Conservation (phyloP, 2,329 filamentous ascomycete species). For the Corniculantispora saksenae region DNA sequence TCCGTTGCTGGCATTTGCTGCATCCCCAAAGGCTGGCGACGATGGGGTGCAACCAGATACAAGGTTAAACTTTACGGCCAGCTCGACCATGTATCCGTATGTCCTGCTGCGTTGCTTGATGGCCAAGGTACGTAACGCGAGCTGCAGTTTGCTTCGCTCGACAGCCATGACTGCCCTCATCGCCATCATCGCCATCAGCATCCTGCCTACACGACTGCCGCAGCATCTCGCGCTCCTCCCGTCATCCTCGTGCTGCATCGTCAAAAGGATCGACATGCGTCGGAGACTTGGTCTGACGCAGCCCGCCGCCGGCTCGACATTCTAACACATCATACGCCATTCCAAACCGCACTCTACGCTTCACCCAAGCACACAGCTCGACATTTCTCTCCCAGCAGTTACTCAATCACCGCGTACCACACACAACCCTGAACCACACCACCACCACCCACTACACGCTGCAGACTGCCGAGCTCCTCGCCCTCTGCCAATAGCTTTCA, state of each 20-base stretch:
- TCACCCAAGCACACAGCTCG: not conserved
- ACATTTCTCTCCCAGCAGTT: not conserved
- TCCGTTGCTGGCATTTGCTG: not conserved
- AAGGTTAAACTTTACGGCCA: not conserved
- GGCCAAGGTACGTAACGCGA: too few species aligned
- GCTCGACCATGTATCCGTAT: too few species aligned
- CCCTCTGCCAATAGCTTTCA: not conserved
- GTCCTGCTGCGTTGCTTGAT: too few species aligned
- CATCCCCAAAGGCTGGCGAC: not conserved
- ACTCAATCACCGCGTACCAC: too few species aligned
- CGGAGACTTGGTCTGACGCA: slow-evolving; percentile 12
- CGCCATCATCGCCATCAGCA: not conserved
- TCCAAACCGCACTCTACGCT: not conserved
- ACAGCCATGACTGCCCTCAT: not conserved
- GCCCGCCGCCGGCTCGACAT: not conserved
- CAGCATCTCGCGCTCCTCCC: not conserved
- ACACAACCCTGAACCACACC: not conserved
- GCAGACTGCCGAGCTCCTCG: not conserved
- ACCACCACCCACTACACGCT: not conserved
- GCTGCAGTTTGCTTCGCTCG: not conserved
- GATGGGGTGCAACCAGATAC: not conserved
- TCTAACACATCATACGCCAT: not conserved
- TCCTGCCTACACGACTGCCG: not conserved
- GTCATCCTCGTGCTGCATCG: not conserved
- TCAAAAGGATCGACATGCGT: slow-evolving; percentile 2